These are phyloP conservation scores for Tetraselmis striata DNA, from an alignment of 139 green algal genomes.

Conservation along the genomic window DNA sequence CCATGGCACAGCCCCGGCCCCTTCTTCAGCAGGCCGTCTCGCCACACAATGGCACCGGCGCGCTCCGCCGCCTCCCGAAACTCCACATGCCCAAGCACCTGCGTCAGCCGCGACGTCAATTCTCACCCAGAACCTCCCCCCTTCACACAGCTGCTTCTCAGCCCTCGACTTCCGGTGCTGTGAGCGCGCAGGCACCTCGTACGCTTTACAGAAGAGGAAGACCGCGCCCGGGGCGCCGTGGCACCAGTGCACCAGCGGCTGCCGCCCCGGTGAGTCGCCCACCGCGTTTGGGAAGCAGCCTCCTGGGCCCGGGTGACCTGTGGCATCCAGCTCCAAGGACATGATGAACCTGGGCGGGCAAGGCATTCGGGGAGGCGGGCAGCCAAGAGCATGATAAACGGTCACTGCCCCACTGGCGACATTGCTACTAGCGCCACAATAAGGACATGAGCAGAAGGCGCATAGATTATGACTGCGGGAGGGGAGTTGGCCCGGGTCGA, in stretches of 20 bases:
- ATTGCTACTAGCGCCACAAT: too few species aligned
- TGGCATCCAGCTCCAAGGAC: not conserved
- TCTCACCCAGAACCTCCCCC: too few species aligned
- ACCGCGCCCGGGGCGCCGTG: conserved; percentile 40
- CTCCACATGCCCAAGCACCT: conserved; percentile 17
- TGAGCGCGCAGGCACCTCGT: conserved; percentile 15
- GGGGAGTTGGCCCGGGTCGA: too few species aligned
- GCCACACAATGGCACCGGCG: conserved; percentile 45
- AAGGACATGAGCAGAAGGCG: too few species aligned
- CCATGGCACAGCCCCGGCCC: conserved; percentile 59
- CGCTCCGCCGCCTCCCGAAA: conserved; percentile 31
- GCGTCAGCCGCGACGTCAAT: too few species aligned
- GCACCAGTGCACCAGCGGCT: conserved; percentile 44
- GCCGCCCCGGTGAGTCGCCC: not conserved
- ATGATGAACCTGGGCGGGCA: not conserved
- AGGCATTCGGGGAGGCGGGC: conserved; percentile 7
- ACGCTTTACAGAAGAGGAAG: conserved; percentile 28
- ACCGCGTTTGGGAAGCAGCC: too few species aligned
- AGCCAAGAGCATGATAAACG: too few species aligned
- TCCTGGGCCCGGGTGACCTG: not conserved
- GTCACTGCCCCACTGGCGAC: too few species aligned
- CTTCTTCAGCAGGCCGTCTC: conserved; percentile 55
- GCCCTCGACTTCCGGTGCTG: not conserved
- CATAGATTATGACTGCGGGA: too few species aligned
- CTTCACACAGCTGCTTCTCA: not conserved